These are phyloP conservation scores for Camellia japonica DNA, from an alignment of 148 eudicot genomes.

Conservation along the genomic window DNA sequence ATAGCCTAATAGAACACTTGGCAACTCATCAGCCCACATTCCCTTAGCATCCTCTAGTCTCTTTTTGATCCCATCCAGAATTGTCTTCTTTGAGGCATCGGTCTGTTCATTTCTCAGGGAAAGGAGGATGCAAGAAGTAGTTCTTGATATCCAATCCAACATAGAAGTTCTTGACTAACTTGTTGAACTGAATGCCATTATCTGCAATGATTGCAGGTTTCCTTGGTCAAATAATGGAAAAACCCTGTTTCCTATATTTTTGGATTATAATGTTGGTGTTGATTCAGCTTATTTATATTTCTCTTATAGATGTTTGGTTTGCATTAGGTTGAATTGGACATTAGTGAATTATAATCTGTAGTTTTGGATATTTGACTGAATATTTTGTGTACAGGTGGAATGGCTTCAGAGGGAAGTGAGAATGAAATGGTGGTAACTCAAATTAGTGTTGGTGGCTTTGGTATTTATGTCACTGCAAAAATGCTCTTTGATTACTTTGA, in stretches of 20 bases:
- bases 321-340: neutral
- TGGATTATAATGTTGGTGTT: neutral
- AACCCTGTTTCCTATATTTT: too few relatives aligned
- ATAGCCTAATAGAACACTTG: too few relatives aligned
- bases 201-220: neutral
- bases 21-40: too few relatives aligned
- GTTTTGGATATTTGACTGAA: neutral
- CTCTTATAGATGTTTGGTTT: neutral
- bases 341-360: neutral
- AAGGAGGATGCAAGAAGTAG: too few relatives aligned
- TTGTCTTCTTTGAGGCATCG: too few relatives aligned
- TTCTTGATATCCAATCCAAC: too few relatives aligned
- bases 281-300: neutral
- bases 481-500: slow-evolving; percentile 59
- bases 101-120: too few relatives aligned
- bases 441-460: slow-evolving; percentile 81
- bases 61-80: too few relatives aligned
- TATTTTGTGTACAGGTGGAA: slow-evolving; percentile 21
- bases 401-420: slow-evolving; percentile 51
- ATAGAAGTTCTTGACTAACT: too few relatives aligned
- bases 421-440: slow-evolving; percentile 58
- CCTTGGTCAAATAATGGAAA: neutral
- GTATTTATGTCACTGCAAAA: slow-evolving; percentile 50
- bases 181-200: too few relatives aligned
- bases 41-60: too few relatives aligned